A percentile compares a stretch with the other conserved stretches of the same genome.
phyloP scores from a whole-genome alignment of 768 basidiomycete genomes.

The Boletus tylopilopsis region DNA sequence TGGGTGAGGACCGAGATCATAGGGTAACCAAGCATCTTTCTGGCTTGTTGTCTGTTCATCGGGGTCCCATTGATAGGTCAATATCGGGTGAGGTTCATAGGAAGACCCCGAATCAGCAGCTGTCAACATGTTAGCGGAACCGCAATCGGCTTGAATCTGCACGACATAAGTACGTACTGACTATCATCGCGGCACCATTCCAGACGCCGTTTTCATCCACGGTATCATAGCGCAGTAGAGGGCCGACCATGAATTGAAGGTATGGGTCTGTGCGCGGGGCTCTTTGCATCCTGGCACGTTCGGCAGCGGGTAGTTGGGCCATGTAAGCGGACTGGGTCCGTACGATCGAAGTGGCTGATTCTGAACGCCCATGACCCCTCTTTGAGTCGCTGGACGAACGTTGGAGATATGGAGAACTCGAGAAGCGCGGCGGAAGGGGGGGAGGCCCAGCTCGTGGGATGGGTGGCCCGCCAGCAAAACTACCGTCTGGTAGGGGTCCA shows the following conservation, averaged over 20 bases:
- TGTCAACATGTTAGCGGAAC: slow-evolving; percentile 24
- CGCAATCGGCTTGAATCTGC: no score
- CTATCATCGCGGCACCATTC: slow-evolving; percentile 85
- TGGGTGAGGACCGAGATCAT: slow-evolving; percentile 68
- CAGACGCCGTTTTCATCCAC: slow-evolving; percentile 74
- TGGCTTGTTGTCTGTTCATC: slow-evolving; percentile 29
- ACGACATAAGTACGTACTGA: slow-evolving; percentile 59
- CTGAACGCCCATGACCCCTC: slow-evolving; percentile 25
- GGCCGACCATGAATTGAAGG: slow-evolving; percentile 89
- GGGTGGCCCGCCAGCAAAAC: slow-evolving; percentile 55
- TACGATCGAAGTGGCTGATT: slow-evolving; percentile 1
- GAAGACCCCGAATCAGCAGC: slow-evolving; percentile 76
- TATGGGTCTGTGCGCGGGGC: slow-evolving; percentile 74
- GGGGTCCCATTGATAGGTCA: slow-evolving; percentile 76
- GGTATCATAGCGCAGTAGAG: slow-evolving; percentile 87
- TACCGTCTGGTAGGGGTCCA: slow-evolving; percentile 54
- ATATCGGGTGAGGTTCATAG: slow-evolving; percentile 68
- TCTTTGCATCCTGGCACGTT: slow-evolving; percentile 57
- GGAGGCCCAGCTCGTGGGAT: slow-evolving; percentile 34
- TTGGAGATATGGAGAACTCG: slow-evolving; percentile 1
- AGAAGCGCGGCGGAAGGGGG: slow-evolving; percentile 39
- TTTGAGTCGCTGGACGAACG: slow-evolving; percentile 19
- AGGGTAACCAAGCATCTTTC: slow-evolving; percentile 31
- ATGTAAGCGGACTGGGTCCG: slow-evolving; percentile 33
- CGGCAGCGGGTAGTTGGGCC: slow-evolving; percentile 53